Conservation (phyloP, 2,329 filamentous ascomycete genomes). For the Penicillium sp. region DNA sequence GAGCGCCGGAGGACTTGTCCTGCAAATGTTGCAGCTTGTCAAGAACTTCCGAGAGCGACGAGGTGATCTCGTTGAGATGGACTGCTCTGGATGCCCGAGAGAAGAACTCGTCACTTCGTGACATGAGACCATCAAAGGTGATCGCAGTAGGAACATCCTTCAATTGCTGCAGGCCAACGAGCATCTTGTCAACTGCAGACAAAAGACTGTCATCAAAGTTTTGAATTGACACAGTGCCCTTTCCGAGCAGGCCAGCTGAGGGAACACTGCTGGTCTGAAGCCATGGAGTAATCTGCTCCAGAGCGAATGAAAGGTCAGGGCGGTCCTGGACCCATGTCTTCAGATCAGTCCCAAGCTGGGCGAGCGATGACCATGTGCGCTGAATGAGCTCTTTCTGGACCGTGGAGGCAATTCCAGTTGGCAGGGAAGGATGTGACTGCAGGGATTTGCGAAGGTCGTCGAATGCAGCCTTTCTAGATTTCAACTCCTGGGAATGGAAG, state of each 20-base stretch:
- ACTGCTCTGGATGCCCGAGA: constrained; percentile 63
- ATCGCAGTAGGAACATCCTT: constrained; percentile 62
- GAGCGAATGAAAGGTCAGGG: constrained; percentile 67
- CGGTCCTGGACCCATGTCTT: constrained; percentile 52
- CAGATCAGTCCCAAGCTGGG: constrained; percentile 50
- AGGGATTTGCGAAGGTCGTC: constrained; percentile 52
- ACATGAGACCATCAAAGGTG: constrained; percentile 69
- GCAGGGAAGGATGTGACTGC: constrained; percentile 56
- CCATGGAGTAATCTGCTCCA: constrained; percentile 73
- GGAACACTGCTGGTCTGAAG: constrained; percentile 47
- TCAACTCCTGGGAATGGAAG: constrained; percentile 54
- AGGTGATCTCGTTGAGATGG: constrained; percentile 62
- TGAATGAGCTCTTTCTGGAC: constrained; percentile 38
- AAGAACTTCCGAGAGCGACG: constrained; percentile 53
- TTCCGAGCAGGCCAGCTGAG: constrained; percentile 16
- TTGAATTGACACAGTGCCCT: constrained; percentile 41
- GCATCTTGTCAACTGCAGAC: constrained; percentile 72
- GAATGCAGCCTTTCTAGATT: constrained; percentile 59
- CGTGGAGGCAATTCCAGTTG: constrained; percentile 54
- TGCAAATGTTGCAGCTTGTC: constrained; percentile 54
- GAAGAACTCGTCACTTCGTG: constrained; percentile 61
- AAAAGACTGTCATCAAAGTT: constrained; percentile 66
- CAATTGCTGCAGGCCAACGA: constrained; percentile 78
- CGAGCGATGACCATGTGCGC: constrained; percentile 38
- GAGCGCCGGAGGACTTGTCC: constrained; percentile 48